Base-by-base conservation (phyloP, 495 filamentous ascomycete species). In the Penicillium samsonianum region DNA sequence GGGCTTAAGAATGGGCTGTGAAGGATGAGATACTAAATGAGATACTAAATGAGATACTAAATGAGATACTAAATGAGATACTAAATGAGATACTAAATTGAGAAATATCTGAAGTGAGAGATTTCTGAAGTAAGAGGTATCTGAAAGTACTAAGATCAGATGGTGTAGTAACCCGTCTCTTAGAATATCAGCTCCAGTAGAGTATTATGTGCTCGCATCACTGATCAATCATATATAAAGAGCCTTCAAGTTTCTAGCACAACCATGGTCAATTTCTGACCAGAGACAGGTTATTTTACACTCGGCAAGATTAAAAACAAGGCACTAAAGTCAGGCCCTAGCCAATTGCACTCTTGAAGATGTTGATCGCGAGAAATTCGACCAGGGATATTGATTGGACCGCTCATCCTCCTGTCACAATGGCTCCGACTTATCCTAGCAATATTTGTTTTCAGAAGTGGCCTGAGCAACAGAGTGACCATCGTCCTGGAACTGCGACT, bases 1-100 rank as follows among this genome's bases (percentile, higher is more conserved):
- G 67, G 56, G 73, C 73, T 10, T 75, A 22, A 31, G 12, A n/a
- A 49, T 35, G 11, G 16, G 11, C 6, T 28, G 30, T 31, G 28
- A 38, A 2, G 6, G 16, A 38, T 38, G 16, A 17, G 35, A 38
- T n/a, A 8, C 7, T 38, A 17, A 0, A 17, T 7, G 7, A 38
- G 35, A 38, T 38, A 38, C 35, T 38, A 38, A 38, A 38, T 38
- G n/a, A n/a, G n/a, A n/a, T n/a, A n/a, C n/a, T n/a, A n/a, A 17
- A 17, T 7, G 7, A 38, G 35, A 38, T 38, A 38, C 35, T 38
- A 38, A 38, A 38, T 38, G n/a, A n/a, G n/a, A n/a, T n/a, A n/a
- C n/a, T n/a, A n/a, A 17, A 17, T 7, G 7, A 38, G 35, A 38
- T 38, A 38, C 35, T 38, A 38, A 38, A 38, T 38, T 38, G n/a